Base-by-base conservation (phyloP, 768 basidiomycete species). In the Arthromyces matolae region DNA sequence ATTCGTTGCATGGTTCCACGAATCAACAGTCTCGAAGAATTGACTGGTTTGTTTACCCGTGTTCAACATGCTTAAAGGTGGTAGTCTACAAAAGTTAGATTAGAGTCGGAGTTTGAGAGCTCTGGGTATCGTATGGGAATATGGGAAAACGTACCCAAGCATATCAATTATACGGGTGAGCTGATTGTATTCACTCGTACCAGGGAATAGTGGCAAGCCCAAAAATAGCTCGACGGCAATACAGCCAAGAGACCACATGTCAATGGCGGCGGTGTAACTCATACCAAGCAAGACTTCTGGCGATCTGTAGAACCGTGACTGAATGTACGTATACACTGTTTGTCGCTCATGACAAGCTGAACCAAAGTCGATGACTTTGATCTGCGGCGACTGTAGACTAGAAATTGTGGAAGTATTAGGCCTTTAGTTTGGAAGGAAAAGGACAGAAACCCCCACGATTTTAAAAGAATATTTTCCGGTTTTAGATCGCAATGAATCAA, bases 301-400 rank as follows among this genome's bases (percentile, higher is more conserved):
- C 2, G 92, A 95, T 35, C 96, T 89, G 65, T 99, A 99, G 72
- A 99, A 99, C 41, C 96, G 81, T 8, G 94, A 97, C 63, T 99
- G 96, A 64, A 99, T 98, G 70, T 99, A 99, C 3, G 96, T 99
- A 66, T 99, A 99, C 34, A 98, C 93, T n/a, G 95, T 99, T 68
- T 97, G 94, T 59, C 91, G 86, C 70, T 98, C 96, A 64, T 97
- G 94, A 64, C 96, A 99, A 14, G 96, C 93, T 4, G 94, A 97
- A 33, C 96, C 96, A 70, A 98, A 98, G 71, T 98, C 95, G 63
- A 99, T 98, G 43, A 99, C 89, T 70, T 98, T 98, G 74, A 98
- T 97, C 67, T 93, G 87, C 3, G 95, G 95, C 8, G 94, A 93
- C 76, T 95, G 93, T 28, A 99, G 77, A 16, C 93, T 96, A 48